Base-by-base conservation (phyloP, 2,329 filamentous ascomycete genomes). In the Fusarium sp. region DNA sequence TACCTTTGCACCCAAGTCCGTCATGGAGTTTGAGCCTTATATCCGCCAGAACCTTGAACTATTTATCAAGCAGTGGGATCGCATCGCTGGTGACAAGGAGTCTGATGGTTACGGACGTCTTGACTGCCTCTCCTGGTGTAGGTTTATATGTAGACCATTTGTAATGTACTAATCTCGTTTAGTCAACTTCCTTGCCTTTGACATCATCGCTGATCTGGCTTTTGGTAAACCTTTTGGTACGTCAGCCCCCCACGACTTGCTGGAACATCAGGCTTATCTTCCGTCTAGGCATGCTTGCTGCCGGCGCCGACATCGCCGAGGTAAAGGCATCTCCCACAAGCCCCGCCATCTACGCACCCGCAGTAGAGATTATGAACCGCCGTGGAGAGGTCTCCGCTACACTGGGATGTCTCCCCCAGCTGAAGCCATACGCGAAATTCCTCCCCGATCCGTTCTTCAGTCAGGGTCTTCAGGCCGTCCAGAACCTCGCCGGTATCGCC, bases 321-420 rank as follows among this genome's bases (percentile, higher is more conserved):
- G 86, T 94, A 42, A 84, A 87, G 36, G 77, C 78, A 57, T 82
- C 82, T 0, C 85, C 88, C 0, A 80, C 86, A 61, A 80, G 82
- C 3, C 80, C 84, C 3, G 83, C 89, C 8, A 85, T 85, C 32
- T 92, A 89, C 68, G 90, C 89, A 0, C 85, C 89, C 1, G 93
- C 93, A n/a, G 91, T 96, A 54, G 88, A 97, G 76, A 93, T 96
- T 10, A 82, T 97, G 63, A 97, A 97, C 78, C 86, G 93, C 10
- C 84, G 93, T 35, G 93, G 93, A 48, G 93, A 97, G 72, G 92
- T 97, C 23, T 93, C 89, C 3, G 90, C 87, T 9, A 88, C 92
- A 0, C 81, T 97, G 1, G 93, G 93, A 4, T 90, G 86, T 68
- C 79, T 89, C 53, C 92, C 93, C 0, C 76, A 79, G 58, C 79